A percentile compares a stretch with the other conserved stretches of the same genome.
phyloP scores from a whole-genome alignment of 169 alveolate genomes.

The Plasmodium coatneyi region DNA sequence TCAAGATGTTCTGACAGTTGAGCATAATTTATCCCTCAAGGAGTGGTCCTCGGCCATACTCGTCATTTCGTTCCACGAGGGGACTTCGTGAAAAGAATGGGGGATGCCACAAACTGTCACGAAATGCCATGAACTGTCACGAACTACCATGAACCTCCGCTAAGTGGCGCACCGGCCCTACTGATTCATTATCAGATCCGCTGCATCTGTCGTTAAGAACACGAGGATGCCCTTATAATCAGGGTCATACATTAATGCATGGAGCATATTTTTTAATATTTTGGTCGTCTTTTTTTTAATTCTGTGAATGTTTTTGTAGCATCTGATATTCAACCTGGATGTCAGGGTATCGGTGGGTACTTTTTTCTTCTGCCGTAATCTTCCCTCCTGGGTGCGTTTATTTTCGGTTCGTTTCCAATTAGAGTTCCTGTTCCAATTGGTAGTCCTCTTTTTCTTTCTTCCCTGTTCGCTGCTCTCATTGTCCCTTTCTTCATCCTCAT shows the following conservation, averaged over 20 bases:
- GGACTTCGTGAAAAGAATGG: neutral
- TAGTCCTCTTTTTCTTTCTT: neutral
- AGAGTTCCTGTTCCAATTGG: neutral
- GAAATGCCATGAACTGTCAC: neutral
- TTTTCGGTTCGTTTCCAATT: neutral
- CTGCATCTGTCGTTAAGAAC: neutral
- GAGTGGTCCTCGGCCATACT: neutral
- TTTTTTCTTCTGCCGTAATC: neutral
- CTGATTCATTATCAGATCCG: neutral
- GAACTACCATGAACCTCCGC: neutral
- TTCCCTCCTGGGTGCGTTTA: neutral
- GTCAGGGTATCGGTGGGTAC: neutral
- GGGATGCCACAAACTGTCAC: neutral
- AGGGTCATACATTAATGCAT: neutral
- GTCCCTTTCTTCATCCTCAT: neutral
- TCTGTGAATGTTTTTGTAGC: neutral
- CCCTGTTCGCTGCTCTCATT: neutral
- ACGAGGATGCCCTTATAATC: neutral
- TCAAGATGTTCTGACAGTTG: neutral
- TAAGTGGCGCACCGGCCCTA: neutral
- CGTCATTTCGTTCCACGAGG: neutral
- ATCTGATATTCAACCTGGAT: neutral
- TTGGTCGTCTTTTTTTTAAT: neutral
- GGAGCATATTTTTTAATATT: neutral
- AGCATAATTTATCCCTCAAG: neutral